Evolutionary conservation across 805 yeast species (phyloP), one percentile per base, ranked within the genome.

Genomic region (Candida khao-thaluensis): DNA sequence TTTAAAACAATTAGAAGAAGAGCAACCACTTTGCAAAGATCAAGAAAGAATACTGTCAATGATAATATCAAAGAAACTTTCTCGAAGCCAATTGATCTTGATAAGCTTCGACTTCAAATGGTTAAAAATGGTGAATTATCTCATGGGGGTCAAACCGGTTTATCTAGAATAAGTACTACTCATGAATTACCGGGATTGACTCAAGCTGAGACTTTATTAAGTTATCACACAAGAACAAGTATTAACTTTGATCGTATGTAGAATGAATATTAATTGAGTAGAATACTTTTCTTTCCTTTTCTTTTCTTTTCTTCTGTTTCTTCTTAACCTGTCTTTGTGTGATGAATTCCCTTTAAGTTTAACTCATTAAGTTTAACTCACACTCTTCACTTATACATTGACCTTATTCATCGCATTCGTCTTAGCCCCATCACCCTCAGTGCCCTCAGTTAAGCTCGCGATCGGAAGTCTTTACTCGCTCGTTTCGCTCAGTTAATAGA

Each of bases 121-220:
- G 53, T 64, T 33, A 46, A 47, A 25, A 48, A 49, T 11, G 74
- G 74, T 8, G 71, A 68, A 44, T 62, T 60, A 38, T 52, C 53
- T 30, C 53, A 64, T 10, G 31, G 29, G 20, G 42, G 30, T 22
- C 45, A 66, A 34, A 56, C 51, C 33, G 68, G 72, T 2, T 55
- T 72, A 35, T 65, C 65, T 15, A 56, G 75, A 47, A 59, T 72
- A 22, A 52, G 59, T 30, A 67, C 77, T 4, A 62, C 74, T 4
- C 77, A 71, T 41, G 72, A 69, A 18, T 53, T 73, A 28, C 76
- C 76, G 0, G 79, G 79, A 7, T 59, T 73, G 37, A 66, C 74
- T 2, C 72, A 69, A 40, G 78, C 77, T 6, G 76, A 71, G 49
- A 66, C 72, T 4, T 59, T 73, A 35, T 52, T 73, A 36, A 62